Base-by-base conservation (phyloP, 2,329 filamentous ascomycete species). In the Aspergillus floridensis region DNA sequence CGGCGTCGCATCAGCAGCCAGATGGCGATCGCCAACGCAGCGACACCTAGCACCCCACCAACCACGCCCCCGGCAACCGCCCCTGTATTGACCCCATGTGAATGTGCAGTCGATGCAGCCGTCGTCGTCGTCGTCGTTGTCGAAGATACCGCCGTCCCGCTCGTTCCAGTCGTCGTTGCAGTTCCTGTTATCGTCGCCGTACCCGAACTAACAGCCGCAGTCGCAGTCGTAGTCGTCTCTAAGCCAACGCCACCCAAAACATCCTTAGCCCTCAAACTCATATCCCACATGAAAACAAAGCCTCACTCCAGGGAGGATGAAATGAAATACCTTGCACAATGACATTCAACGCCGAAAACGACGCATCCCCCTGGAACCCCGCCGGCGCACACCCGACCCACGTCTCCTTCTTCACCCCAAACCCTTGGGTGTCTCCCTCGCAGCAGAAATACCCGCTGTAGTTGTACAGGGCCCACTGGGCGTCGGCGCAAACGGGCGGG, bases 11-110 rank as follows among this genome's bases (percentile, higher is more conserved):
- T 21, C 26, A 57, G 26, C 16, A 29, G 51, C 19, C 47, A 57
- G 11, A 57, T 19, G 6, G 44, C 11, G 3, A 21, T 38, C 3
- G 22, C 56, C n/a, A 52, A 38, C 2, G 41, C 49, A 26, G 48
- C 49, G 11, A 32, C 35, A 11, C 48, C 49, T 11, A 26, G 11
- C 2, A 52, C 49, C 31, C 56, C 56, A 8, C 56, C 49, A 4
- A 51, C 56, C 12, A 57, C 49, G 26, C 56, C 56, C 4, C 56
- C 56, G 14, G 56, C 56, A 19, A 57, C 50, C 11, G 56, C 56
- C 16, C 48, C 56, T 6, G 35, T 47, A 44, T 57, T 48, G n/a
- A 47, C 50, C 5, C 38, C 38, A 24, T 44, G 16, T 14, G 49
- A 47, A 24, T 31, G 21, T 14, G 56, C 31, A 24, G 38, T 16